Evolutionary conservation across 305 asterid species (phyloP).

Genomic region (Fraxinus platypoda): DNA sequence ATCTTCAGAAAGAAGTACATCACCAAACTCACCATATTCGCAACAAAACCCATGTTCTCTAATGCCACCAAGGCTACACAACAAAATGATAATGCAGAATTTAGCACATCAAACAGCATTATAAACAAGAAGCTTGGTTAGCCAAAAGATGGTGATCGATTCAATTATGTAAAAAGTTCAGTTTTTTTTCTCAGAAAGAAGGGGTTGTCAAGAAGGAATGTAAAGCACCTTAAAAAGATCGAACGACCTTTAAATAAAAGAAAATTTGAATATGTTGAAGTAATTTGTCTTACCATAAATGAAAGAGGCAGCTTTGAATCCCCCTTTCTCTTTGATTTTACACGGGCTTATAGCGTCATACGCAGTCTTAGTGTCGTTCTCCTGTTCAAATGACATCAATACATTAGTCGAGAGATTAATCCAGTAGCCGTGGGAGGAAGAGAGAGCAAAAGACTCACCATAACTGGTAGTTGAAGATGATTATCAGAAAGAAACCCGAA

Average conservation of each 20-base stretch:
- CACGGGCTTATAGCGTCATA: neutral
- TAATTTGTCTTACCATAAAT: constrained; percentile 29
- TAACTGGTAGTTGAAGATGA: neutral
- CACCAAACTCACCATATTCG: constrained; percentile 78
- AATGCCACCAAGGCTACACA: constrained; percentile 50
- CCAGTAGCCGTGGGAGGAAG: neutral
- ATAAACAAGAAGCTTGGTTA: too few relatives aligned
- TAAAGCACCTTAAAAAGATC: neutral
- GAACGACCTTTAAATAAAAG: neutral
- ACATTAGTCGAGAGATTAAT: neutral
- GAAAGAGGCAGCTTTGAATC: constrained; percentile 40
- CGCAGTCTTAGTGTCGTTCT: neutral
- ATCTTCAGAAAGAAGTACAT: constrained; percentile 62
- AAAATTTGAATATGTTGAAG: neutral
- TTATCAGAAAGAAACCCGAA: neutral
- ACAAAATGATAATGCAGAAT: neutral
- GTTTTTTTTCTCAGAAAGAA: too few relatives aligned
- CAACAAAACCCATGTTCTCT: constrained; percentile 71
- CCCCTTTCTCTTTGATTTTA: constrained; percentile 28
- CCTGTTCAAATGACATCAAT: constrained; percentile 4
- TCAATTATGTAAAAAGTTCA: neutral
- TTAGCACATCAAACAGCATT: neutral
- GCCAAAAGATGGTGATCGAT: neutral
- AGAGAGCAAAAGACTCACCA: neutral
- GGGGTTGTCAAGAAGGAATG: too few relatives aligned